Evolutionary conservation across 1,284 basidiomycete genomes (phyloP).

Genomic region (Inonotus obliquus): DNA sequence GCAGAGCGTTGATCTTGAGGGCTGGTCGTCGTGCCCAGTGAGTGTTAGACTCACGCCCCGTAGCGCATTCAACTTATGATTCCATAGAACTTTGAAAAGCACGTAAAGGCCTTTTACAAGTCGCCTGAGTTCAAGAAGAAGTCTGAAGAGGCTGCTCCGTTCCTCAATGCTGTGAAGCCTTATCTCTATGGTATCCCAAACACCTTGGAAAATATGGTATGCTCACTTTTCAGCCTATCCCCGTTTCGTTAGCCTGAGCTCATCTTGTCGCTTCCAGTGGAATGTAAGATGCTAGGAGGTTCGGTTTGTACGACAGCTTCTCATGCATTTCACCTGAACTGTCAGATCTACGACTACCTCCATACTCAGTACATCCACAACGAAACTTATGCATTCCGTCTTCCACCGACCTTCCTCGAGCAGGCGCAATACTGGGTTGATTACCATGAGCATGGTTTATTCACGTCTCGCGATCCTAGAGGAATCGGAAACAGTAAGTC

Average conservation of each 20-base stretch:
- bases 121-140: slow-evolving; percentile 35
- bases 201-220: slow-evolving; percentile 39
- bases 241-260: no score
- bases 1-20: slow-evolving; percentile 80
- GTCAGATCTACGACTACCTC: slow-evolving; percentile 46
- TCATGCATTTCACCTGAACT: background rate
- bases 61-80: background rate
- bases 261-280: slow-evolving; percentile 25
- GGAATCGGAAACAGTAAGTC: slow-evolving; percentile 41
- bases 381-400: slow-evolving; percentile 29
- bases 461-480: slow-evolving; percentile 32
- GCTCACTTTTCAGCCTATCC: slow-evolving; percentile 10
- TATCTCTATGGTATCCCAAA: slow-evolving; percentile 40
- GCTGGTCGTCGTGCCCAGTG: slow-evolving; percentile 80
- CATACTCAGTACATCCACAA: slow-evolving; percentile 51
- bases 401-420: slow-evolving; percentile 31
- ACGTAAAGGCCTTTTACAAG: slow-evolving; percentile 29
- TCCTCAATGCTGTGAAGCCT: slow-evolving; percentile 36
- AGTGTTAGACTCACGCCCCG: slow-evolving; percentile 21
- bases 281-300: slow-evolving; percentile 28
- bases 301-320: background rate
- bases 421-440: slow-evolving; percentile 44
- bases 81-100: slow-evolving; percentile 28
- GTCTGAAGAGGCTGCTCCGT: slow-evolving; percentile 30
- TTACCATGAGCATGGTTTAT: slow-evolving; percentile 48